A percentile compares a stretch with the other conserved stretches of the same genome.
phyloP scores from a whole-genome alignment of 2,329 filamentous ascomycete genomes.

The Metarhizium brunneum region DNA sequence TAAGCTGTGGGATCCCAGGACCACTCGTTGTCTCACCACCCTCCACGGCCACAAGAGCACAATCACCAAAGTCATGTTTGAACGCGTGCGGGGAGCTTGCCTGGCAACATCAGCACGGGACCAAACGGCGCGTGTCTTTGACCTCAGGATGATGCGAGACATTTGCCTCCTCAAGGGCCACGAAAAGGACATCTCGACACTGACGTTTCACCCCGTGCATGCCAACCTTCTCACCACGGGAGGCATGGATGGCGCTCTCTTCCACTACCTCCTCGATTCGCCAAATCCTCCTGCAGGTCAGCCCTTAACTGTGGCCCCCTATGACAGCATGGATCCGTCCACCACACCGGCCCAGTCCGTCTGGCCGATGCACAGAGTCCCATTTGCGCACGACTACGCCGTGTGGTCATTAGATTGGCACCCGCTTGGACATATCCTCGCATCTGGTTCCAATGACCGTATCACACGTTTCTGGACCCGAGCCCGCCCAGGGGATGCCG shows the following conservation, averaged over 20 bases:
- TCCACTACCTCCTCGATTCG: conserved; percentile 93
- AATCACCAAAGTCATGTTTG: conserved; percentile 86
- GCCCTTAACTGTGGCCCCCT: conserved; percentile 65
- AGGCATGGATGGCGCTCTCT: conserved; percentile 78
- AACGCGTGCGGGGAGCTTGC: conserved; percentile 72
- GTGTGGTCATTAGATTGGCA: conserved; percentile 99
- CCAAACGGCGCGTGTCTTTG: conserved; percentile 86
- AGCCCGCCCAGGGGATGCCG: conserved; percentile 76
- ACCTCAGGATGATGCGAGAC: conserved; percentile 96
- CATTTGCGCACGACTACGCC: conserved; percentile 85
- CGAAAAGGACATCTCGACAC: conserved; percentile 88
- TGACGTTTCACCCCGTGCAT: conserved; percentile 92
- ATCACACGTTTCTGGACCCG: conserved; percentile 97
- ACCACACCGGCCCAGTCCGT: conserved; percentile 83
- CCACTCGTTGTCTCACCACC: conserved; percentile 80
- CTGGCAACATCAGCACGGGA: conserved; percentile 90
- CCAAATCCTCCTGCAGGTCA: conserved; percentile 75
- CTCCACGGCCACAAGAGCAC: conserved; percentile 97
- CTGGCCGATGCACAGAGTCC: conserved; percentile 77
- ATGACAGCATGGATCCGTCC: conserved; percentile 71
- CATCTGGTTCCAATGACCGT: conserved; percentile 91
- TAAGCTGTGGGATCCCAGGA: conserved; percentile 97
- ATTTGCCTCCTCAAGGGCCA: conserved; percentile 88
- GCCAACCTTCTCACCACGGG: conserved; percentile 83
- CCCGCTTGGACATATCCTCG: conserved; percentile 87